Evolutionary conservation across 192 early-diverging fungal genomes (phyloP).

Genomic region (Gigaspora rosea): DNA sequence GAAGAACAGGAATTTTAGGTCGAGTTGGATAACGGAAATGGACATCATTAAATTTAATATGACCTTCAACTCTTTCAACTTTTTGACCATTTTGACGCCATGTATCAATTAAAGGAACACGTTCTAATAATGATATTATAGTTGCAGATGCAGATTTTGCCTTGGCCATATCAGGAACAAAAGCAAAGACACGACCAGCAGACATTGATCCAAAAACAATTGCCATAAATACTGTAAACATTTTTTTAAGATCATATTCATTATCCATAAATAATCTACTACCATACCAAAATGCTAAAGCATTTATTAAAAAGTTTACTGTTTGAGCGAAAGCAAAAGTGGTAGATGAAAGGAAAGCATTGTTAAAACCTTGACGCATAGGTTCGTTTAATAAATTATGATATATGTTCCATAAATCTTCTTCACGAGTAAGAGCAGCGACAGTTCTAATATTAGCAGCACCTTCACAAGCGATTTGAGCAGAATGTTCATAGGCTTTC

Average conservation of each 20-base stretch:
- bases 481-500: constrained; percentile 67
- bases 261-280: constrained; percentile 36
- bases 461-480: constrained; percentile 72
- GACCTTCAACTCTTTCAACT: constrained; percentile 36
- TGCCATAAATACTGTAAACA: constrained; percentile 36
- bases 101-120: constrained; percentile 50
- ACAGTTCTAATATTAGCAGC: constrained; percentile 79
- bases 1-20: no score
- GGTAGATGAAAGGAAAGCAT: constrained; percentile 39
- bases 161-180: constrained; percentile 60
- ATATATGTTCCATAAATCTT: constrained; percentile 47
- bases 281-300: constrained; percentile 54
- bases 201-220: constrained; percentile 40
- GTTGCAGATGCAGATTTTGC: constrained; percentile 57
- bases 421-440: constrained; percentile 57
- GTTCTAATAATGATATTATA: constrained; percentile 53
- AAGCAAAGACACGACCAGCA: constrained; percentile 52
- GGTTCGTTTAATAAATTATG: constrained; percentile 46
- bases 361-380: constrained; percentile 41
- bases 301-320: constrained; percentile 47
- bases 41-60: no score
- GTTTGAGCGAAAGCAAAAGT: constrained; percentile 53
- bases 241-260: constrained; percentile 30
- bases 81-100: constrained; percentile 36
- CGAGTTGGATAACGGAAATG: no score